Evolutionary conservation across 305 asterid genomes (phyloP).

Genomic region (Striga hermonthica): DNA sequence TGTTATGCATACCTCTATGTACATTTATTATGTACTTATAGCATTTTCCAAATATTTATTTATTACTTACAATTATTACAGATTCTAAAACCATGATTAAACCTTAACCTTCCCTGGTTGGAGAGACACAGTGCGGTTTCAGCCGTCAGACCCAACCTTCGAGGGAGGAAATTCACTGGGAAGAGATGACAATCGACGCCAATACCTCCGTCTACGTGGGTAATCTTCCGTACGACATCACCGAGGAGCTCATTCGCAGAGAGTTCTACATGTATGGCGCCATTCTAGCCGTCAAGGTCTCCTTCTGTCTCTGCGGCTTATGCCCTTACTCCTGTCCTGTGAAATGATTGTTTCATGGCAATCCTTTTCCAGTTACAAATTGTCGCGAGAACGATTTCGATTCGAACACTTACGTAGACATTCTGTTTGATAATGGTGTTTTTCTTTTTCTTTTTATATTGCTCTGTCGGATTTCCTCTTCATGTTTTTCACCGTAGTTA

Average conservation of each 20-base stretch:
- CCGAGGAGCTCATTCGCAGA: constrained; percentile 61
- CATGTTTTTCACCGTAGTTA: background rate
- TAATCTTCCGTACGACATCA: constrained; percentile 60
- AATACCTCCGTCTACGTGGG: constrained; percentile 74
- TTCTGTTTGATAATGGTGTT: background rate
- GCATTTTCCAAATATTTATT: too few species aligned
- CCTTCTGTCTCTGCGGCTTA: background rate
- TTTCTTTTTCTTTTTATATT: background rate
- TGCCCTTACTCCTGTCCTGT: background rate
- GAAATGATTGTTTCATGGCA: background rate
- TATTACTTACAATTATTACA: too few species aligned
- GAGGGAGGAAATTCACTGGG: background rate
- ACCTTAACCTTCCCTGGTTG: too few species aligned
- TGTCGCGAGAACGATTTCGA: constrained; percentile 7
- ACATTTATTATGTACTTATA: too few species aligned
- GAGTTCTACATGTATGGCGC: constrained; percentile 54
- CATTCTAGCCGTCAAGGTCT: constrained; percentile 67
- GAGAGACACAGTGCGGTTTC: too few species aligned
- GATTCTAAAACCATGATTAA: too few species aligned
- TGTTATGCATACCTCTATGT: too few species aligned
- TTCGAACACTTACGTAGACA: background rate
- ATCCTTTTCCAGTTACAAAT: background rate
- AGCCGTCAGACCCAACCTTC: too few species aligned
- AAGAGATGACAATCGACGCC: constrained; percentile 66
- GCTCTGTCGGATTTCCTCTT: background rate